Conservation (phyloP, 306 rosid genomes). For the Quercus suber region DNA sequence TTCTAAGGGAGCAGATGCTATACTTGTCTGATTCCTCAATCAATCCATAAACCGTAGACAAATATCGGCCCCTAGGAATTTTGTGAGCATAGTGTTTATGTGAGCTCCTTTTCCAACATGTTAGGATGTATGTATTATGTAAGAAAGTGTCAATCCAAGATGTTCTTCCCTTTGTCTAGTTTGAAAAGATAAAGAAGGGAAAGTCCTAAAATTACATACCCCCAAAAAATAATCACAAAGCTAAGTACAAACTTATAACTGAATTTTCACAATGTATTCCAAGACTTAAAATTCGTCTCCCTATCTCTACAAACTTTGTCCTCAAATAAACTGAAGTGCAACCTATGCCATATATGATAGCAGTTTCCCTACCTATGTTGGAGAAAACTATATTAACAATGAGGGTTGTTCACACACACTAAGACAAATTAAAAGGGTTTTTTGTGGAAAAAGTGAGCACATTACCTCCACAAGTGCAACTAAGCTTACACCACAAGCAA, state of each 20-base stretch:
- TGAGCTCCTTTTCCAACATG: background rate
- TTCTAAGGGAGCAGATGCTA: background rate
- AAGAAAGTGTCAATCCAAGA: background rate
- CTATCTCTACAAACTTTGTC: background rate
- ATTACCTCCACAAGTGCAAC: slow-evolving; percentile 86
- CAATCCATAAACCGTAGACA: background rate
- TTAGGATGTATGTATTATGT: background rate
- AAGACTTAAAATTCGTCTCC: background rate
- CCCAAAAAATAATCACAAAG: background rate
- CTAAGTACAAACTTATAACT: background rate
- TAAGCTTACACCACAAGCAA: slow-evolving; percentile 53
- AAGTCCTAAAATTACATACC: background rate
- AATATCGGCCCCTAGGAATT: background rate
- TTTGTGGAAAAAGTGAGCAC: background rate
- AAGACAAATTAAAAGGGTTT: background rate
- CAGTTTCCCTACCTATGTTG: background rate
- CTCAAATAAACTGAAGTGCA: background rate
- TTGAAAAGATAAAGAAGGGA: background rate
- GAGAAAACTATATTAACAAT: background rate
- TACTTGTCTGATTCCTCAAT: background rate
- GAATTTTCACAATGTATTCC: background rate
- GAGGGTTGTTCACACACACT: slow-evolving; percentile 3
- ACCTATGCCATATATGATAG: background rate
- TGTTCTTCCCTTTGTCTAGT: background rate
- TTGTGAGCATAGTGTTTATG: background rate